Evolutionary conservation across 148 eudicot genomes (phyloP).

Genomic region (Camellia granthamiana): DNA sequence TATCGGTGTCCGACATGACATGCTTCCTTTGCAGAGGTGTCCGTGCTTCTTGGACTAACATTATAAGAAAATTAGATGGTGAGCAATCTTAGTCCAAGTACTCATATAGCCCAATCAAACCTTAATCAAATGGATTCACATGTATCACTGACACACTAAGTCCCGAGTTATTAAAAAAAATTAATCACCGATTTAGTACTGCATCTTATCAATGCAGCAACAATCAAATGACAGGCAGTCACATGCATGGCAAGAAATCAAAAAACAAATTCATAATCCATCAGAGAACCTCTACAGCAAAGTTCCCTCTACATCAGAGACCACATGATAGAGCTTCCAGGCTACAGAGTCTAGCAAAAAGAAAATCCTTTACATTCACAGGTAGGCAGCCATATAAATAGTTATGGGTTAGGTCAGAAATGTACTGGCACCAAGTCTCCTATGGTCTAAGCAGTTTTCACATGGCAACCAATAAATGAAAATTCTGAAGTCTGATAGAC

Average conservation of each 20-base stretch:
- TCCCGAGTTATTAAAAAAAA: not conserved
- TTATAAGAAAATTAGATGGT: not conserved
- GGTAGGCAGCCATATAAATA: not conserved
- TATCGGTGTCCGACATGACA: too few relatives aligned
- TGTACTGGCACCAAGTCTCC: not conserved
- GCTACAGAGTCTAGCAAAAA: not conserved
- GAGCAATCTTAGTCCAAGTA: not conserved
- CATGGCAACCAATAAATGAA: not conserved
- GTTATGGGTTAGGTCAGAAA: not conserved
- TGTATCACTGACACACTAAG: not conserved
- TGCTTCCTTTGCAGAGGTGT: too few relatives aligned
- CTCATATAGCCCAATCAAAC: not conserved
- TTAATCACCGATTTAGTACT: not conserved
- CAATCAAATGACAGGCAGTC: not conserved
- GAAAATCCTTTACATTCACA: not conserved
- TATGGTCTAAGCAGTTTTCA: not conserved
- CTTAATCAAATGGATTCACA: not conserved
- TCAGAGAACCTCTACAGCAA: not conserved
- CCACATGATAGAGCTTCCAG: not conserved
- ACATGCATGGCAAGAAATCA: not conserved
- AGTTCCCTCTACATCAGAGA: not conserved
- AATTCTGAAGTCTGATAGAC: not conserved
- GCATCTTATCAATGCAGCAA: not conserved
- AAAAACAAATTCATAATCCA: not conserved
- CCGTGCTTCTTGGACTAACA: too few relatives aligned